Evolutionary conservation across 371 early-diverging fungal genomes (phyloP).

Genomic region (Parasitella parasitica): DNA sequence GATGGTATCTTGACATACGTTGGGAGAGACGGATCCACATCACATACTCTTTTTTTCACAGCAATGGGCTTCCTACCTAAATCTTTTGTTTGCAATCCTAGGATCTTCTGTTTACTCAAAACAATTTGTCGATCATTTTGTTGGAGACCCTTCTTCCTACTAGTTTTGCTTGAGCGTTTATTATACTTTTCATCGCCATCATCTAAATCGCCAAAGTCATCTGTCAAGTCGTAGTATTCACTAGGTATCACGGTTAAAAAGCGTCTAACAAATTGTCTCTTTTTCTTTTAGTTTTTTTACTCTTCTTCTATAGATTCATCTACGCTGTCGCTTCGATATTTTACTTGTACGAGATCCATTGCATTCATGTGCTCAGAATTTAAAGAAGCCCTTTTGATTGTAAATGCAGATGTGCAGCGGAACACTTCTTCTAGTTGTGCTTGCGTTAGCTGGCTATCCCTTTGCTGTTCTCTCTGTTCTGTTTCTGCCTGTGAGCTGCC

Average conservation of each 20-base stretch:
- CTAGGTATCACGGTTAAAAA: slow-evolving; percentile 31
- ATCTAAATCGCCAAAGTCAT: slow-evolving; percentile 50
- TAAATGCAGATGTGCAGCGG: slow-evolving; percentile 84
- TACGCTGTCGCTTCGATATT: slow-evolving; percentile 64
- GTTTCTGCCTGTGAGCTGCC: slow-evolving; percentile 1
- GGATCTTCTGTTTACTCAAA: slow-evolving; percentile 76
- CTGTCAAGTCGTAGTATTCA: slow-evolving; percentile 79
- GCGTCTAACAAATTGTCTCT: too few species aligned
- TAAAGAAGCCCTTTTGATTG: slow-evolving; percentile 73
- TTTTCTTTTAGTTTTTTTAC: too few species aligned
- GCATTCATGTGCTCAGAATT: slow-evolving; percentile 65
- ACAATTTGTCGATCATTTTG: slow-evolving; percentile 60
- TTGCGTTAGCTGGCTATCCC: slow-evolving; percentile 56
- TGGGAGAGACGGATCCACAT: slow-evolving; percentile 80
- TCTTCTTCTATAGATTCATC: slow-evolving; percentile 82
- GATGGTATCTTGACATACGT: slow-evolving; percentile 88
- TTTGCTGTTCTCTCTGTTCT: background rate
- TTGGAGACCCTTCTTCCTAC: background rate
- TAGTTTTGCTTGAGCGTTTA: slow-evolving; percentile 12
- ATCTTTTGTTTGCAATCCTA: slow-evolving; percentile 85
- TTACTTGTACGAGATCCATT: slow-evolving; percentile 74
- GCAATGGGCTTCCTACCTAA: slow-evolving; percentile 76
- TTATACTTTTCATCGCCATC: slow-evolving; percentile 66
- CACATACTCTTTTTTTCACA: slow-evolving; percentile 77
- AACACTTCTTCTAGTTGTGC: slow-evolving; percentile 89